Evolutionary conservation across 108 stramenopile genomes (phyloP).

Genomic region (Stephanodiscus minutulus): DNA sequence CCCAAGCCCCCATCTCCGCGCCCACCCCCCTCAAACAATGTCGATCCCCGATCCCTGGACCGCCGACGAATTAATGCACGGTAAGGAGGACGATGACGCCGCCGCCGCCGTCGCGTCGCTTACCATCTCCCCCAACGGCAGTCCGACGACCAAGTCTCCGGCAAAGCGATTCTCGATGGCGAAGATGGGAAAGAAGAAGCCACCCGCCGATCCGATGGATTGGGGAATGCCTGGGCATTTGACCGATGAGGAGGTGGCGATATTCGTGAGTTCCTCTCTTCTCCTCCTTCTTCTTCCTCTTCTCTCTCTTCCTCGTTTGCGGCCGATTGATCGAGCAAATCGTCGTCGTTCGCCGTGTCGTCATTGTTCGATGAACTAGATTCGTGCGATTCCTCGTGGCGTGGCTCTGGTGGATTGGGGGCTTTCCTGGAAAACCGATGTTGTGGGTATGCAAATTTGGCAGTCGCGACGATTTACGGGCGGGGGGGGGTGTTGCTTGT

Average conservation of each 20-base stretch:
- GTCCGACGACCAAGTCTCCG: constrained; percentile 4
- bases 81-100: constrained; percentile 9
- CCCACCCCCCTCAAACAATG: neutral
- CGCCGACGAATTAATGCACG: constrained; percentile 54
- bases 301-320: neutral
- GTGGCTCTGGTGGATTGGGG: neutral
- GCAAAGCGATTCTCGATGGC: constrained; percentile 18
- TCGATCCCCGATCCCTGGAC: constrained; percentile 22
- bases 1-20: neutral
- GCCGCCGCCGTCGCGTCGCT: constrained; percentile 11
- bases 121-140: neutral
- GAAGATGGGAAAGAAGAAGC: constrained; percentile 29
- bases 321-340: neutral
- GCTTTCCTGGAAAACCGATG: constrained; percentile 11
- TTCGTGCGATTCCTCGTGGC: neutral
- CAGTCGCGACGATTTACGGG: no score
- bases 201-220: constrained; percentile 47
- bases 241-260: constrained; percentile 50
- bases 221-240: constrained; percentile 56
- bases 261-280: constrained; percentile 35
- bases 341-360: neutral
- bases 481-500: no score
- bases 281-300: neutral
- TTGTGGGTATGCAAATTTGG: neutral
- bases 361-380: neutral